Conservation (phyloP, 169 alveolate species). For the Plasmodium malariae region DNA sequence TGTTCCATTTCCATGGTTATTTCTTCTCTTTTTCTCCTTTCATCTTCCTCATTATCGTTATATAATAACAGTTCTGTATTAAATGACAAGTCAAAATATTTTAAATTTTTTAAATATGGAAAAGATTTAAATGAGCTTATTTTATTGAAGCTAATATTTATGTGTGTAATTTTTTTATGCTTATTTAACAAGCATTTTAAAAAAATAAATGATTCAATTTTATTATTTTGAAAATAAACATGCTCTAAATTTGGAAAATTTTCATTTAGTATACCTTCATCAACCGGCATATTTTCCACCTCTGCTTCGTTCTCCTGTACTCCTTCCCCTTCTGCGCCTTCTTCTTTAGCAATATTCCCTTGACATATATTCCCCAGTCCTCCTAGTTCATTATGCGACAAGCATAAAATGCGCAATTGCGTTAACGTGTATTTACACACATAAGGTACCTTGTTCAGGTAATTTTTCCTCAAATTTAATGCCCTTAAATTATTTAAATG, state of each 20-base stretch:
- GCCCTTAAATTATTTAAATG: conserved; percentile 20
- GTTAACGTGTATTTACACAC: background rate
- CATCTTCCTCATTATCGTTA: background rate
- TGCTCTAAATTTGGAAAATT: conserved; percentile 20
- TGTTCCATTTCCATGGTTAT: background rate
- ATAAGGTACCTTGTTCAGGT: conserved; percentile 2
- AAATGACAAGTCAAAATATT: conserved; percentile 27
- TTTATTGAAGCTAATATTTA: conserved; percentile 32
- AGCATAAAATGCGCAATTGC: background rate
- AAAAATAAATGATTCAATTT: conserved; percentile 19
- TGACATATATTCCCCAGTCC: too few relatives aligned
- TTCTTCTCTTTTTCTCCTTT: background rate
- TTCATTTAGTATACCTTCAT: conserved; percentile 18
- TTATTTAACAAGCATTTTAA: conserved; percentile 20
- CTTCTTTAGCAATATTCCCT: too few relatives aligned
- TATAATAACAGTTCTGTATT: background rate
- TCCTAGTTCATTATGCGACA: conserved; percentile 26
- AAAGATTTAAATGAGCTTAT: conserved; percentile 5
- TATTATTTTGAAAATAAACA: conserved; percentile 35
- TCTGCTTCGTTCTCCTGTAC: too few relatives aligned
- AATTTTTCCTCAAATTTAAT: conserved; percentile 23
- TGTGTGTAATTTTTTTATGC: conserved; percentile 20
- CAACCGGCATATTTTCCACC: too few relatives aligned
- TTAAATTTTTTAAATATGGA: conserved; percentile 20
- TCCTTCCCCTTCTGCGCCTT: too few relatives aligned